Base-by-base conservation (phyloP, 2,329 filamentous ascomycete genomes). In the Fusarium penzigii region DNA sequence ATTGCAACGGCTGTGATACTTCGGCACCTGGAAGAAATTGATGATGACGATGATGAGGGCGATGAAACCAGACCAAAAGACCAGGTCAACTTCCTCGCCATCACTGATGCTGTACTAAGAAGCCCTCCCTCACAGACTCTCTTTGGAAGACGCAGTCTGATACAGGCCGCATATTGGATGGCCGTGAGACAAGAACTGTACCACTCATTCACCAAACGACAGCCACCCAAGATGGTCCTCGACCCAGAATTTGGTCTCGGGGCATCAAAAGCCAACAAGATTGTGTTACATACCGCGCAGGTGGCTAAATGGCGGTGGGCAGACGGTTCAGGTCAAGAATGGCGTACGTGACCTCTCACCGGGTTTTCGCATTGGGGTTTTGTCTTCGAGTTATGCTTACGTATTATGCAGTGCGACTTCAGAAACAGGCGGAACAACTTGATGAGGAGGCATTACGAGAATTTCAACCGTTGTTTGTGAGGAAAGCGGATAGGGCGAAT, bases 81-180 rank as follows among this genome's bases (percentile, higher is more conserved):
- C 16, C 64, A 67, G 45, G 68, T 72, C 14, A 75, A 75, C 56
- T 75, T 75, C 46, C 63, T 75, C 2, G 69, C 72, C 16, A 72
- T 75, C 12, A 74, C 74, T 10, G 71, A 75, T 38, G 69, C 72
- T 0, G 71, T 75, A 2, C 48, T 75, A 14, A 57, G 72, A 29
- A 73, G 71, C 41, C 67, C 69, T 3, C 69, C 71, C 2, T 70
- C 71, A 2, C 64, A 69, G 46, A 64, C 69, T 16, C 64, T 72
- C n/a, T 72, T 74, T 36, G 66, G 67, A 1, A 65, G 64, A 20
- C 58, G 70, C 32, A 68, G 70, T 20, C 61, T 75, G 13, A 70
- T 73, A 46, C 72, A 72, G 40, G 72, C 72, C 1, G 67, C 72
- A 7, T 75, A 75, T 48, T 75, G 72, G 72, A 74, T 75, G 65